Evolutionary conservation across 352 stramenopile genomes (phyloP), one percentile per base, ranked within the genome.

Genomic region (Blastocystis hominis): DNA sequence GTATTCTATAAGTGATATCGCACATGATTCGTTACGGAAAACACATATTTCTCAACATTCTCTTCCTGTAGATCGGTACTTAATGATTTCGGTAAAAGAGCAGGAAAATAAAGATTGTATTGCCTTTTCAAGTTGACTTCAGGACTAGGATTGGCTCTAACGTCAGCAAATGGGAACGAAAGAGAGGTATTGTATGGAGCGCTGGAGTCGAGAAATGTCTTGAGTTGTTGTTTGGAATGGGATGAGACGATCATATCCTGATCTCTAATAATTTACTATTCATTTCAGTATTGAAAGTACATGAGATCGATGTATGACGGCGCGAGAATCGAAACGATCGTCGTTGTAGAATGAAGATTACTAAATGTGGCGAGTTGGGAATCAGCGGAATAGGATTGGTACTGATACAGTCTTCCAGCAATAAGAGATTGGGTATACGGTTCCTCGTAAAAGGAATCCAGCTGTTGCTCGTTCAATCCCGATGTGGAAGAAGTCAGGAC

Each of bases 31-130:
- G 24, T 59, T 56, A 59, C 24, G n/a, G 54, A 80, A 30, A 78
- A 38, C 38, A 84, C 44, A 3, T 38, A 38, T 17, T 36, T 38
- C 30, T 46, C 34, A 1, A 68, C 2, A 53, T 63, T 9, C n/a
- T 42, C 36, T 7, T 10, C 46, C 20, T 24, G 17, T 4, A 84
- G 40, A 36, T 84, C 72, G 56, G 13, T 66, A 42, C 68, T 20
- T 6, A 84, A 68, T 13, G 72, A 84, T 17, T 46, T 53, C 13
- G 72, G 72, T 38, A 84, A 24, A 17, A 84, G 44, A 36, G 72
- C 55, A 17, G 72, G 72, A 34, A 69, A 53, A 53, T 68, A 55
- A 24, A 6, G 7, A 3, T 68, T 47, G 56, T 84, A 84, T 13
- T 34, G 13, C 13, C 10, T n/a, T 44, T 40, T 20, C 0, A 84